Base-by-base conservation (phyloP, 2,329 filamentous ascomycete species). In the Botrytis pseudocinerea region DNA sequence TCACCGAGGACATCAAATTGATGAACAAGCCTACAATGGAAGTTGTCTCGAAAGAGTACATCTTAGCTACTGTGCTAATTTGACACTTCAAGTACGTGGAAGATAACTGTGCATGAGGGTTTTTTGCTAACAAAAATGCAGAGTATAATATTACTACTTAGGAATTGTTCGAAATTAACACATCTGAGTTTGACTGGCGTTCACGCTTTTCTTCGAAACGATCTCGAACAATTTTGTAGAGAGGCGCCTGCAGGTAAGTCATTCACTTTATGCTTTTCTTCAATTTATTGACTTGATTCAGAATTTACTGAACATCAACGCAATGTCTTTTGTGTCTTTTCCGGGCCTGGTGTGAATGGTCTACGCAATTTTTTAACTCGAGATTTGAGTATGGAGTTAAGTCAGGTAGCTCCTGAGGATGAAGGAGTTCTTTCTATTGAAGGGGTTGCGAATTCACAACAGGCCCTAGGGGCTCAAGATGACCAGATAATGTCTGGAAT, bases 301-400 rank as follows among this genome's bases (percentile, higher is more conserved):
- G 96, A 98, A 82, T 99, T 99, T 81, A 98, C 95, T 28, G 92
- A 95, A 64, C 94, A 98, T 80, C 96, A 99, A 82, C 90, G 96
- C 75, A 92, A 95, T 70, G 94, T 98, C 12, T 99, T 99, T 81
- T 99, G 96, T 80, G 96, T 99, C 71, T 99, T 99, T 82, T 98
- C 95, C 2, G 95, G 96, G 9, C 87, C 89, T 40, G 95, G 95
- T 72, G 95, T 99, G 2, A 85, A 85, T 60, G 88, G 89, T 59
- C 88, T 99, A 40, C 91, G 95, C 60, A 87, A 91, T 42, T 93
- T 94, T 80, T 86, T 99, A 57, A 97, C 87, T 90, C 92, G 69
- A 90, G 95, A 79, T 94, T 9, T 32, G 5, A 57, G 25, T 8
- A 32, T 28, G 51, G n/a, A 57, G 14, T 57, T 4, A 10, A 28